phyloP scores from a whole-genome alignment of 495 filamentous ascomycete species.

The Penicillium waksmanii region DNA sequence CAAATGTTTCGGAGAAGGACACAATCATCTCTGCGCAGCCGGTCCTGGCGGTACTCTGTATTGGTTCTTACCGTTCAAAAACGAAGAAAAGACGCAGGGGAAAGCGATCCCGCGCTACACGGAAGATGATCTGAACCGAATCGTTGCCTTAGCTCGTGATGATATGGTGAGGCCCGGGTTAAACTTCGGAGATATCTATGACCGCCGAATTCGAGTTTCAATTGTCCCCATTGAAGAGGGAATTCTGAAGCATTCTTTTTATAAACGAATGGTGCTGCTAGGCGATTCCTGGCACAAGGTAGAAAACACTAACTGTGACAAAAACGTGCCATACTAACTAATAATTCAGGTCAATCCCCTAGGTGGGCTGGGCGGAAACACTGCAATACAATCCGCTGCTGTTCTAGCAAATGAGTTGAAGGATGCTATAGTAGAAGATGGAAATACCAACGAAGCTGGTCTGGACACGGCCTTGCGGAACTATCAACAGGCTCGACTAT shows the following conservation, averaged over 20 bases:
- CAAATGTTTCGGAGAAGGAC: conserved; percentile 7
- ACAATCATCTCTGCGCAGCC: conserved; percentile 32
- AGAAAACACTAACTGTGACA: not conserved
- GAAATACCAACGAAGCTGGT: not conserved
- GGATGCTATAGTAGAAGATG: conserved; percentile 6
- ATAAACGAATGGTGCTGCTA: conserved; percentile 9
- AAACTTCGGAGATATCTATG: conserved; percentile 43
- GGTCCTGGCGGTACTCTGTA: conserved; percentile 25
- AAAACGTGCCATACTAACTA: not conserved
- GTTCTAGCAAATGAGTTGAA: conserved; percentile 35
- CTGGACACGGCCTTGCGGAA: conserved; percentile 8
- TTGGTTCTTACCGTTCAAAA: conserved; percentile 43
- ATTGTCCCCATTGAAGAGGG: conserved; percentile 8
- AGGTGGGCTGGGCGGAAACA: conserved; percentile 43
- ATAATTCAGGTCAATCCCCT: conserved; percentile 20
- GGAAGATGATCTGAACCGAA: conserved; percentile 28
- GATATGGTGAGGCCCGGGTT: conserved; percentile 30
- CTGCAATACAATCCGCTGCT: conserved; percentile 42
- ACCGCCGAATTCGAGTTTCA: conserved; percentile 17
- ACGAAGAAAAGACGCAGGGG: conserved; percentile 14
- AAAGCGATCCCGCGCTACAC: conserved; percentile 35
- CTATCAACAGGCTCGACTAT: conserved; percentile 6
- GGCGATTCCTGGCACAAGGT: conserved; percentile 19
- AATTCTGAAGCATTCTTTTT: conserved; percentile 5
- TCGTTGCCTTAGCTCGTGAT: conserved; percentile 17